phyloP scores from a whole-genome alignment of 1,284 basidiomycete species.

The Pterula multifida region DNA sequence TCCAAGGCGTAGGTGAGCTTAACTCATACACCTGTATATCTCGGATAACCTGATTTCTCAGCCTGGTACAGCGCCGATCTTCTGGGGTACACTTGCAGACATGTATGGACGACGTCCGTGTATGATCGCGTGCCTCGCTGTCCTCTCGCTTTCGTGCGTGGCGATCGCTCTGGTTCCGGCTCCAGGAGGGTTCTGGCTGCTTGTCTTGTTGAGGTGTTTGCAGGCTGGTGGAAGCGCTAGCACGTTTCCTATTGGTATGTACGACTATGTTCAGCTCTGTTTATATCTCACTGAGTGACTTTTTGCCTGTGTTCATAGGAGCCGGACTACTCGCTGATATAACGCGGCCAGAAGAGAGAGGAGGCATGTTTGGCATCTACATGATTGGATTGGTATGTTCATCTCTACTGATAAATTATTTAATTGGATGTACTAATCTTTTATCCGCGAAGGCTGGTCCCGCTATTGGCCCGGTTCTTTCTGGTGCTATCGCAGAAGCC shows the following conservation, averaged over 20 bases:
- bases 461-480: slow-evolving; percentile 46
- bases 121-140: slow-evolving; percentile 37
- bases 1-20: slow-evolving; percentile 45
- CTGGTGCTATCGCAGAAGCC: not conserved
- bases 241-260: slow-evolving; percentile 39
- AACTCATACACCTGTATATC: not conserved
- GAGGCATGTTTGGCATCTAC: slow-evolving; percentile 39
- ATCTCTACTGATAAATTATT: not conserved
- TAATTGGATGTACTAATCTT: slow-evolving; percentile 20
- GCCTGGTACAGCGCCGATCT: slow-evolving; percentile 28
- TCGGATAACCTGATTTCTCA: not conserved
- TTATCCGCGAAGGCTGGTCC: slow-evolving; percentile 40
- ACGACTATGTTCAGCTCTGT: not conserved
- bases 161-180: slow-evolving; percentile 51
- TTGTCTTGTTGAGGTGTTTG: slow-evolving; percentile 49
- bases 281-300: not conserved
- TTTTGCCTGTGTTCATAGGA: slow-evolving; percentile 20
- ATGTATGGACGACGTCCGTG: slow-evolving; percentile 40
- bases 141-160: slow-evolving; percentile 41
- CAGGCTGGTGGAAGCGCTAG: slow-evolving; percentile 51
- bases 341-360: slow-evolving; percentile 36
- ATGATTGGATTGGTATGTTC: slow-evolving; percentile 16
- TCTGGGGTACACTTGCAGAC: slow-evolving; percentile 53
- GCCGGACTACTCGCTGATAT: slow-evolving; percentile 48
- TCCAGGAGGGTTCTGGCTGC: slow-evolving; percentile 39